Evolutionary conservation across 148 eudicot genomes (phyloP).

Genomic region (Diospyros lotus): DNA sequence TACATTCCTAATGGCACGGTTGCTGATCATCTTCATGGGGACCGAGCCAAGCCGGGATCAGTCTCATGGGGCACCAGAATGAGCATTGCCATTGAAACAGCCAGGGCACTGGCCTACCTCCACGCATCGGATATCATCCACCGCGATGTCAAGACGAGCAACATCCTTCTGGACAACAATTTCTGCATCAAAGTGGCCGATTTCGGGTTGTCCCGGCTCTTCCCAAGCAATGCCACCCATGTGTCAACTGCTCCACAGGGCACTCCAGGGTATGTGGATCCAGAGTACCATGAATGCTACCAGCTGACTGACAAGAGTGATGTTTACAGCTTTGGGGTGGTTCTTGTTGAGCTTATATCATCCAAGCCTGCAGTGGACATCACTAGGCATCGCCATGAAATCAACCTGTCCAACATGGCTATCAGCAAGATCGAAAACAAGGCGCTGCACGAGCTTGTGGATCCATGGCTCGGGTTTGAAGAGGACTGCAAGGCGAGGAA

Average conservation of each 20-base stretch:
- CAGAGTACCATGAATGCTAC: slow-evolving; percentile 40
- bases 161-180: slow-evolving; percentile 48
- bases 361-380: slow-evolving; percentile 37
- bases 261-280: slow-evolving; percentile 48
- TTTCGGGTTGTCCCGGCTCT: slow-evolving; percentile 40
- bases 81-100: slow-evolving; percentile 55
- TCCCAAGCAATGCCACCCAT: slow-evolving; percentile 33
- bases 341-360: slow-evolving; percentile 39
- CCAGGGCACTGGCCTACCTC: slow-evolving; percentile 50
- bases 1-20: slow-evolving; percentile 71
- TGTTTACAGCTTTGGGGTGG: slow-evolving; percentile 48
- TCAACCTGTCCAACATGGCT: slow-evolving; percentile 33
- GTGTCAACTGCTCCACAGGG: slow-evolving; percentile 52
- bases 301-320: slow-evolving; percentile 41
- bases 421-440: slow-evolving; percentile 23
- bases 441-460: slow-evolving; percentile 29
- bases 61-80: slow-evolving; percentile 47
- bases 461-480: slow-evolving; percentile 27
- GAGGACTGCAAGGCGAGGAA: slow-evolving; percentile 15
- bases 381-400: slow-evolving; percentile 30
- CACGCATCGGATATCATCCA: slow-evolving; percentile 59
- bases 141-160: slow-evolving; percentile 61
- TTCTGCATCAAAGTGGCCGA: slow-evolving; percentile 42
- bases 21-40: slow-evolving; percentile 71
- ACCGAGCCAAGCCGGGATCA: slow-evolving; percentile 17